A percentile compares a stretch with the other conserved stretches of the same genome.
Conservation (phyloP, 305 asterid species). For the Solanum hybrid region DNA sequence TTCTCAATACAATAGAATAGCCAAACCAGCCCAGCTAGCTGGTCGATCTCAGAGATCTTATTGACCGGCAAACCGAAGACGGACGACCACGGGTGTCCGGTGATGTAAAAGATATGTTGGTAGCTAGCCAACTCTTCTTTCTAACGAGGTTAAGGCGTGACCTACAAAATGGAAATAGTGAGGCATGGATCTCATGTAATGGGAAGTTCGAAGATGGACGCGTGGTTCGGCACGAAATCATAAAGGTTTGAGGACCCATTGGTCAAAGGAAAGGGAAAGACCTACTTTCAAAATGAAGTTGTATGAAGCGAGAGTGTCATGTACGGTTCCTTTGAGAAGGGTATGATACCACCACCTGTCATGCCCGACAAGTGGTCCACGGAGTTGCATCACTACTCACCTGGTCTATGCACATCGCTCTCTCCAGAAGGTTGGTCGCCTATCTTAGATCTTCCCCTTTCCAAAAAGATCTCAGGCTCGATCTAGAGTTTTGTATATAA, state of each 20-base stretch:
- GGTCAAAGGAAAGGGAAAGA: background rate
- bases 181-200: too few species aligned
- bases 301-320: background rate
- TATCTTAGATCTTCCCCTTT: background rate
- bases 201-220: background rate
- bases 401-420: background rate
- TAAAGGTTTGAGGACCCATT: background rate
- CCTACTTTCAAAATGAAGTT: background rate
- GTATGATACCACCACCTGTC: background rate
- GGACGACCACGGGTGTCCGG: background rate
- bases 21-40: background rate
- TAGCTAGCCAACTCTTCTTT: background rate
- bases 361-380: background rate
- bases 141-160: background rate
- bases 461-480: background rate
- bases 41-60: background rate
- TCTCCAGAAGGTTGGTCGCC: background rate
- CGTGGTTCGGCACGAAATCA: background rate
- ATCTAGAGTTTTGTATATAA: background rate
- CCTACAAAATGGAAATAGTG: background rate
- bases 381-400: background rate
- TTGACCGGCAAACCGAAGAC: background rate
- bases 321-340: background rate
- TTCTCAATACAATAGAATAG: background rate
- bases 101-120: background rate